Base-by-base conservation (phyloP, 2,329 filamentous ascomycete species). In the Colletotrichum destructivum region DNA sequence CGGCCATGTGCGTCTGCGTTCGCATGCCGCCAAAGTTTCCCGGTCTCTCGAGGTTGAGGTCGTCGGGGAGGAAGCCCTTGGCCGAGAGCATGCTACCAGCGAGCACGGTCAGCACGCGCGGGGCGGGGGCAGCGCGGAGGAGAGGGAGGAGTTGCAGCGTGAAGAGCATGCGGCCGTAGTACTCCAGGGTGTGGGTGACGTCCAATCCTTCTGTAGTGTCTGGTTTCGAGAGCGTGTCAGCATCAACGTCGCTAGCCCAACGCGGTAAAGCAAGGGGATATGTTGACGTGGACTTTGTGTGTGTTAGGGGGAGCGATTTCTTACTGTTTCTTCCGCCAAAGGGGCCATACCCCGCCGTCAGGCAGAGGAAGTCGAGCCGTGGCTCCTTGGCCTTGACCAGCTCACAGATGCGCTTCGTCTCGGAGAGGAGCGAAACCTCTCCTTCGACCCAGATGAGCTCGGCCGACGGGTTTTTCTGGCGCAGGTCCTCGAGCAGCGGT, bases 111-210 rank as follows among this genome's bases (percentile, higher is more conserved):
- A 81, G 69, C 21, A 80, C 75, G 9, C 77, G 75, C 6, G 75
- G 71, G 6, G 76, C 67, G 21, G 62, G 35, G 7, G 63, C 47
- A 16, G 61, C 62, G 59, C 71, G 70, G 5, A 87, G 78, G 0
- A 84, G 77, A 0, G 85, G 84, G 8, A 86, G 80, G 4, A 87
- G 80, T 38, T 80, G 77, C 16, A 76, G 73, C 40, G 82, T 74
- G 72, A 84, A 84, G 2, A 83, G 76, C n/a, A 86, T 80, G 6
- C 85, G 81, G 3, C 81, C 79, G 78, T 86, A 86, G 75, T 84
- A 86, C 47, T 78, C 76, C 31, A 87, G 74, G 13, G 75, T 80
- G 47, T 83, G 82, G 1, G 76, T 76, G 40, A 82, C 77, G n/a
- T 85, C 84, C 2, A 86, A 4, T 0, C 84, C 85, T 72, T 87